Conservation (phyloP, 2,329 filamentous ascomycete genomes). For the Xylariomycetidae sp. region DNA sequence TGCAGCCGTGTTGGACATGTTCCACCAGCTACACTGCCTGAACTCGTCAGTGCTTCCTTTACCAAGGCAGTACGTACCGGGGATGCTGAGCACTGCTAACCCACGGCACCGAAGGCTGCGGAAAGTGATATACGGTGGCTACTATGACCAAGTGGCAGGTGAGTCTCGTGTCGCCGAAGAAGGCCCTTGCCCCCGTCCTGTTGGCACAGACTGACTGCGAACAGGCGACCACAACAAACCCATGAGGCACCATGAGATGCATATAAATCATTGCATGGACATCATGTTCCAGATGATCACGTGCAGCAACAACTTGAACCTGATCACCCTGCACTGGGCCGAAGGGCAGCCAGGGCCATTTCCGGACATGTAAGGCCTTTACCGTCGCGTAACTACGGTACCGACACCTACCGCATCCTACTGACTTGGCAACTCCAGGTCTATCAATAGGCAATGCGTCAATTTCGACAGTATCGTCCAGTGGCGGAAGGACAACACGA, state of each 20-base stretch:
- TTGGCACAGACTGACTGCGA: no score
- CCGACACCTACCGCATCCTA: background rate
- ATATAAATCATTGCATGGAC: slow-evolving; percentile 1
- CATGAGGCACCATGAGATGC: background rate
- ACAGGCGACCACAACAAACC: background rate
- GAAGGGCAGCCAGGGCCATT: background rate
- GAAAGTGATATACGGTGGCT: background rate
- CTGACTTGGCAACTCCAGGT: background rate
- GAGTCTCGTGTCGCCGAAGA: background rate
- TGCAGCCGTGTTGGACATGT: background rate
- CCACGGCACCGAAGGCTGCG: background rate
- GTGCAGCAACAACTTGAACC: slow-evolving; percentile 1
- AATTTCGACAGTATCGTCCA: background rate
- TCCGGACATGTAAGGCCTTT: background rate
- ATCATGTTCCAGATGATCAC: background rate
- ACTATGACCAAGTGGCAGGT: background rate
- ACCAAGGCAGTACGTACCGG: background rate
- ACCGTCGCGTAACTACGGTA: background rate
- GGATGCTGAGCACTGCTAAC: no score
- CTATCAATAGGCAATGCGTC: slow-evolving; percentile 1
- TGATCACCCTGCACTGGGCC: slow-evolving; percentile 1
- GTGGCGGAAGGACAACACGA: background rate
- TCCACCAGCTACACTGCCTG: background rate
- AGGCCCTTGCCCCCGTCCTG: background rate
- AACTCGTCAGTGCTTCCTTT: background rate